These are phyloP conservation scores for Rhizopus delemar DNA, from an alignment of 371 early-diverging fungal genomes.

Conservation along the genomic window DNA sequence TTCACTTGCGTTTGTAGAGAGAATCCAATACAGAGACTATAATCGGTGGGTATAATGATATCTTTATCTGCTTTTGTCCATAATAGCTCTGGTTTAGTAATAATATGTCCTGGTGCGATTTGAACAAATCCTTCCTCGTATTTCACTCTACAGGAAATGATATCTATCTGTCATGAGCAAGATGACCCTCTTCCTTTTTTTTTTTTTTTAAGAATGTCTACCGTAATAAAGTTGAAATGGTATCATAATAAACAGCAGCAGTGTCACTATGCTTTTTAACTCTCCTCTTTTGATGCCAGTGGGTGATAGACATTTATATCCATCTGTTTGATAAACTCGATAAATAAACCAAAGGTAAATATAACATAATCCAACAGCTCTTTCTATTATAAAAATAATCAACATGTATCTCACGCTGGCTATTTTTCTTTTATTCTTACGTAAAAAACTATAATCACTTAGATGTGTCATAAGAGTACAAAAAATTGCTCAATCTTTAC, in stretches of 20 bases:
- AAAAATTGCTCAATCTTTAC: neutral
- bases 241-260: constrained; percentile 42
- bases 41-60: constrained; percentile 46
- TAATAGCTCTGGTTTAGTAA: constrained; percentile 41
- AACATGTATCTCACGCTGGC: neutral
- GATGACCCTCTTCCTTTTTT: neutral
- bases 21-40: constrained; percentile 41
- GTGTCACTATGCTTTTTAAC: constrained; percentile 48
- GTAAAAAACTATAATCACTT: constrained; percentile 4
- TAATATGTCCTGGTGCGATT: constrained; percentile 23
- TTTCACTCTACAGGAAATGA: constrained; percentile 47
- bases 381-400: constrained; percentile 27
- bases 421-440: neutral
- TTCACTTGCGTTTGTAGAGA: constrained; percentile 51
- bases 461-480: constrained; percentile 3
- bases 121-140: constrained; percentile 51
- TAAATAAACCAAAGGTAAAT: constrained; percentile 39
- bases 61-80: constrained; percentile 47
- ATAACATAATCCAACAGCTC: constrained; percentile 39
- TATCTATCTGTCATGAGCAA: constrained; percentile 21
- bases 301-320: constrained; percentile 37
- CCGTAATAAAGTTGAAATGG: constrained; percentile 55
- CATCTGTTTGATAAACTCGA: constrained; percentile 34
- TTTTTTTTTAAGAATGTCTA: constrained; percentile 8
- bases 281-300: constrained; percentile 44